Conservation (phyloP, 2,329 filamentous ascomycete genomes). For the Cyphellophora europaea region DNA sequence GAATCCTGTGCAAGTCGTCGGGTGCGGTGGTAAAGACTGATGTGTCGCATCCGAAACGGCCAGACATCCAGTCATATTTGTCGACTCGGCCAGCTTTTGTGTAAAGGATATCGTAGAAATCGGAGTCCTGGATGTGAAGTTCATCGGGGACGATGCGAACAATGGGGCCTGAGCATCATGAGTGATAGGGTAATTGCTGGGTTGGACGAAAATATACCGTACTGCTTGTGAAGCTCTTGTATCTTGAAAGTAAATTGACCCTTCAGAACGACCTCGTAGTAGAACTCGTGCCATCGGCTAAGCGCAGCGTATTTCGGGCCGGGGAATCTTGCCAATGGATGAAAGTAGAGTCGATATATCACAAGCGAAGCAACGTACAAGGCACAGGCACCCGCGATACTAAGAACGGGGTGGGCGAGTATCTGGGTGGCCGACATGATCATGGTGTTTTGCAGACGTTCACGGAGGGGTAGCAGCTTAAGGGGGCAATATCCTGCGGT, state of each 20-base stretch:
- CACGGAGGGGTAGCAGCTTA: background rate
- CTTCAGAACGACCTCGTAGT: conserved; percentile 19
- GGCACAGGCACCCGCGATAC: conserved; percentile 2
- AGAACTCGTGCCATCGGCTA: conserved; percentile 22
- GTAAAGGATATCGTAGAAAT: conserved; percentile 23
- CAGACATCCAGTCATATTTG: conserved; percentile 22
- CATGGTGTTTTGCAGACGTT: too few species aligned
- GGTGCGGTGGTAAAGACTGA: conserved; percentile 23
- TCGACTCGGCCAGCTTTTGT: conserved; percentile 23
- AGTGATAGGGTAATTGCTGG: background rate
- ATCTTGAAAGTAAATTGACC: conserved; percentile 20
- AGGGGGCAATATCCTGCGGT: too few species aligned
- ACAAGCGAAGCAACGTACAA: conserved; percentile 9
- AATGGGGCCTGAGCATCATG: conserved; percentile 21
- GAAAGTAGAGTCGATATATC: conserved; percentile 22
- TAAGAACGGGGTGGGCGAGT: conserved; percentile 2
- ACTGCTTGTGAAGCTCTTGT: conserved; percentile 20
- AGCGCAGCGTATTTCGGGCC: conserved; percentile 24
- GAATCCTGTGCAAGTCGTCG: conserved; percentile 22
- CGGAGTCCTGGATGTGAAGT: conserved; percentile 24
- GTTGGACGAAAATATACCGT: conserved; percentile 14
- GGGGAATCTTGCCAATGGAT: conserved; percentile 23
- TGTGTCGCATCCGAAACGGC: conserved; percentile 20
- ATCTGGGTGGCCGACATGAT: conserved; percentile 4
- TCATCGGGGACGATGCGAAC: conserved; percentile 25